Conservation (phyloP, 495 filamentous ascomycete species). For the Jackrogersella multiformis region DNA sequence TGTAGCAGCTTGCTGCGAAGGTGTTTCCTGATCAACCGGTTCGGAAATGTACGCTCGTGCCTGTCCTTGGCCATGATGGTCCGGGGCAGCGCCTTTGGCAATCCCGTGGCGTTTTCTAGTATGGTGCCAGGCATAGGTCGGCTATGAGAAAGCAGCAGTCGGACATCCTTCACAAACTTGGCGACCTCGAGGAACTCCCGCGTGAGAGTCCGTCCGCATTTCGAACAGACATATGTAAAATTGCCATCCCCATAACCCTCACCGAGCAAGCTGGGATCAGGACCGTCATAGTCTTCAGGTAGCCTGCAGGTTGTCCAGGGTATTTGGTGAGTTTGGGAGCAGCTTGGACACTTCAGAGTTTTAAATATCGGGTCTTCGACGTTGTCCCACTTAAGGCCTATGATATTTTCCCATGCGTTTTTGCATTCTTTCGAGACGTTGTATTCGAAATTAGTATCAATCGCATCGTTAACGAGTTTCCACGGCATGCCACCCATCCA, state of each 20-base stretch:
- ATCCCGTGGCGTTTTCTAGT: constrained; percentile 52
- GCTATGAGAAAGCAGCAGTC: constrained; percentile 51
- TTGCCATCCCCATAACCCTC: constrained; percentile 74
- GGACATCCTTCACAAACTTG: constrained; percentile 67
- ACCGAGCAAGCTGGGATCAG: constrained; percentile 45
- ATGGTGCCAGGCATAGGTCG: constrained; percentile 74
- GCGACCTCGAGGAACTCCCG: constrained; percentile 63
- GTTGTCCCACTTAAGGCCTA: constrained; percentile 68
- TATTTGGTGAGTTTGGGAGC: constrained; percentile 53
- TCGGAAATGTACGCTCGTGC: constrained; percentile 65
- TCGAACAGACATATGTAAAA: constrained; percentile 56
- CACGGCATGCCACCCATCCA: constrained; percentile 79
- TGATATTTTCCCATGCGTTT: constrained; percentile 58
- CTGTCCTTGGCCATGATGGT: neutral
- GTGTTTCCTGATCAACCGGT: constrained; percentile 61
- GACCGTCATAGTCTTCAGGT: constrained; percentile 37
- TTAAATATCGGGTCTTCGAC: constrained; percentile 60
- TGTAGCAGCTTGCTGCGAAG: constrained; percentile 51
- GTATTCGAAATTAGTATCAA: constrained; percentile 74
- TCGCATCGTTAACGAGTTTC: constrained; percentile 68
- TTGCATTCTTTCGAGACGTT: constrained; percentile 56
- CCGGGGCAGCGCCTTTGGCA: constrained; percentile 35
- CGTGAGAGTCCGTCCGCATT: constrained; percentile 61
- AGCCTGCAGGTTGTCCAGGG: constrained; percentile 68
- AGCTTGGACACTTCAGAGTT: constrained; percentile 66